These are phyloP conservation scores for Acer saccharum DNA, from an alignment of 345 rosid genomes.

Conservation along the genomic window DNA sequence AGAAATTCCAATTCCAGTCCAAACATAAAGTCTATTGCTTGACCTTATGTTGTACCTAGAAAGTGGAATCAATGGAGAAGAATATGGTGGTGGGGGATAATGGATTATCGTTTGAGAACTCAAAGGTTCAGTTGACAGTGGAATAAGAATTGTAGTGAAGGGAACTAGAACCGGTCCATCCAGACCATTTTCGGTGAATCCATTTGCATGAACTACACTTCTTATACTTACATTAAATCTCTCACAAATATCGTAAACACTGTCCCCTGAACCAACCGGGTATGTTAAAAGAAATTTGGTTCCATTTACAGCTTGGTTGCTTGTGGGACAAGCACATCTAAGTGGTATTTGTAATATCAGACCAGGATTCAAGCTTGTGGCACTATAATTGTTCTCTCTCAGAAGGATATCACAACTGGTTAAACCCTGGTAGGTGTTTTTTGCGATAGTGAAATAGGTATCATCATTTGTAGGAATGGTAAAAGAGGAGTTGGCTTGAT, in stretches of 20 bases:
- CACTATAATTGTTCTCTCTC: constrained; percentile 29
- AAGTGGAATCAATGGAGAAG: constrained; percentile 16
- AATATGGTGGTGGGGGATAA: constrained; percentile 21
- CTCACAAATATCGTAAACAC: constrained; percentile 25
- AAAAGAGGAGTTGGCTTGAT: constrained; percentile 46
- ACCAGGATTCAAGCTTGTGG: constrained; percentile 22
- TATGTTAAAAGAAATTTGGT: constrained; percentile 44
- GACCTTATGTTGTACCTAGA: constrained; percentile 9
- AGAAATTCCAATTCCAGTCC: constrained; percentile 35
- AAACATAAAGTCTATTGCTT: constrained; percentile 24
- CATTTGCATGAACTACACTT: constrained; percentile 42
- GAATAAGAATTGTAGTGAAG: constrained; percentile 53
- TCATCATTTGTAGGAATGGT: constrained; percentile 11
- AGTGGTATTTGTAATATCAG: constrained; percentile 33
- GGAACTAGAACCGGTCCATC: constrained; percentile 23
- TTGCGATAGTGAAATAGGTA: constrained; percentile 30
- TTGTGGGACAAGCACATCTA: constrained; percentile 45
- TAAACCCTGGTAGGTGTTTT: constrained; percentile 37
- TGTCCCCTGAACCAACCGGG: constrained; percentile 35
- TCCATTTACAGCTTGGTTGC: constrained; percentile 36
- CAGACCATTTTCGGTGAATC: constrained; percentile 19
- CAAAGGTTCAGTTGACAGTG: constrained; percentile 36
- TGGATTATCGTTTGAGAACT: constrained; percentile 38
- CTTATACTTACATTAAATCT: constrained; percentile 38
- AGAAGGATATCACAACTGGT: constrained; percentile 34